Evolutionary conservation across 306 rosid genomes (phyloP).

Genomic region (Neltuma alba): DNA sequence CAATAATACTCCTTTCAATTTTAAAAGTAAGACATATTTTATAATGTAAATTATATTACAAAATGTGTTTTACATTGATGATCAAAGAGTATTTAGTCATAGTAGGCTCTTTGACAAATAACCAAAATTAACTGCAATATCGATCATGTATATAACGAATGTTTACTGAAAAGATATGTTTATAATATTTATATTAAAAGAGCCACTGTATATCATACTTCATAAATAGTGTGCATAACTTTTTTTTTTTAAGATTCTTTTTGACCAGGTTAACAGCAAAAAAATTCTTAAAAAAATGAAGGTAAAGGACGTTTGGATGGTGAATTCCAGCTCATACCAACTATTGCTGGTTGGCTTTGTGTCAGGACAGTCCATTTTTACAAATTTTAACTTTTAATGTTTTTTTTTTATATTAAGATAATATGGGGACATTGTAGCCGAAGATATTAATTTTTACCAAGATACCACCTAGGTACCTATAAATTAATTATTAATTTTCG

Average conservation of each 20-base stretch:
- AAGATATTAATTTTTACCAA: neutral
- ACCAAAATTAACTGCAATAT: too few species aligned
- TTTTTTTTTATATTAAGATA: neutral
- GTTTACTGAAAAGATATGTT: too few species aligned
- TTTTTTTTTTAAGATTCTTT: neutral
- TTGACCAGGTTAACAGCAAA: neutral
- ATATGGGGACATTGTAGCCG: neutral
- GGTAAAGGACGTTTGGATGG: neutral
- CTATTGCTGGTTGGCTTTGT: neutral
- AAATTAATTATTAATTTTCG: neutral
- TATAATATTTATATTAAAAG: neutral
- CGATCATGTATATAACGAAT: too few species aligned
- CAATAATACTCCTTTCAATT: too few species aligned
- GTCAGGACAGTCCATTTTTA: neutral
- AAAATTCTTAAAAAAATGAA: neutral
- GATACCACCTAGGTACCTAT: too few species aligned
- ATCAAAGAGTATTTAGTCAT: too few species aligned
- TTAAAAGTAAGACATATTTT: too few species aligned
- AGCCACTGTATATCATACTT: neutral
- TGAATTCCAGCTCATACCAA: slow-evolving; percentile 2
- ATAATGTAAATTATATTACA: too few species aligned
- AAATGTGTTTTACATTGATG: too few species aligned
- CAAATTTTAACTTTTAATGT: neutral
- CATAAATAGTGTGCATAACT: neutral
- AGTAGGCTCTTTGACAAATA: too few species aligned